phyloP scores from a whole-genome alignment of 257 asterid species.

The Parsonsia alboflavescens region DNA sequence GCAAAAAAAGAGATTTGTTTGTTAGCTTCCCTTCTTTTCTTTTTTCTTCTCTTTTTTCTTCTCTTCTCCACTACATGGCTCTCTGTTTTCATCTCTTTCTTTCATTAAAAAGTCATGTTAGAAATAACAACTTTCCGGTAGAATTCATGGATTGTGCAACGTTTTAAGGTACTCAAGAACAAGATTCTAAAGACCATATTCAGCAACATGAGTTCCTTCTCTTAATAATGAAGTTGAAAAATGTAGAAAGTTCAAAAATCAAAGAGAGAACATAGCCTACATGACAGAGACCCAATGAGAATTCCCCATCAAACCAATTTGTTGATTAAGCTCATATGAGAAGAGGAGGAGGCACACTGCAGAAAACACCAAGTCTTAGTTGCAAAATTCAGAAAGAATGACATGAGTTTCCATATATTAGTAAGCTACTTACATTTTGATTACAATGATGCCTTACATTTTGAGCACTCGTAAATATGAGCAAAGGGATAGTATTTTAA shows the following conservation, averaged over 20 bases:
- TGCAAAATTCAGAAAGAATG: constrained; percentile 14
- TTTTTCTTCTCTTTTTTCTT: not conserved
- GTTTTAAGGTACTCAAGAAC: not conserved
- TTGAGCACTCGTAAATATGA: constrained; percentile 69
- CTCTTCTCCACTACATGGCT: not conserved
- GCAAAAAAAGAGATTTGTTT: not conserved
- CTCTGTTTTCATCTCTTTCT: not conserved
- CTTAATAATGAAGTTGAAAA: not conserved
- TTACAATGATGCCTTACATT: constrained; percentile 50
- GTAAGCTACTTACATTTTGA: constrained; percentile 52
- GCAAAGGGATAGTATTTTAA: constrained; percentile 60
- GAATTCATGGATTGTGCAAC: not conserved
- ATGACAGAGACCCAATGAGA: constrained; percentile 55
- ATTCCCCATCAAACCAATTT: constrained; percentile 40
- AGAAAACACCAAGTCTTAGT: constrained; percentile 23
- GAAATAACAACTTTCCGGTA: not conserved
- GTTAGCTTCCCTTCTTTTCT: not conserved
- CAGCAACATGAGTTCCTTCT: not conserved
- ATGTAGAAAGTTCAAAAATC: not conserved
- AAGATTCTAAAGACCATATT: not conserved
- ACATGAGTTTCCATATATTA: constrained; percentile 11
- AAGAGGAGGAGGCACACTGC: constrained; percentile 76
- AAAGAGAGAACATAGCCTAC: constrained; percentile 31
- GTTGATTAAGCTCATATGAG: constrained; percentile 83
- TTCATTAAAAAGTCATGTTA: not conserved